Evolutionary conservation across 306 rosid genomes (phyloP), one percentile per base, ranked within the genome.

Genomic region (Prunus mume): DNA sequence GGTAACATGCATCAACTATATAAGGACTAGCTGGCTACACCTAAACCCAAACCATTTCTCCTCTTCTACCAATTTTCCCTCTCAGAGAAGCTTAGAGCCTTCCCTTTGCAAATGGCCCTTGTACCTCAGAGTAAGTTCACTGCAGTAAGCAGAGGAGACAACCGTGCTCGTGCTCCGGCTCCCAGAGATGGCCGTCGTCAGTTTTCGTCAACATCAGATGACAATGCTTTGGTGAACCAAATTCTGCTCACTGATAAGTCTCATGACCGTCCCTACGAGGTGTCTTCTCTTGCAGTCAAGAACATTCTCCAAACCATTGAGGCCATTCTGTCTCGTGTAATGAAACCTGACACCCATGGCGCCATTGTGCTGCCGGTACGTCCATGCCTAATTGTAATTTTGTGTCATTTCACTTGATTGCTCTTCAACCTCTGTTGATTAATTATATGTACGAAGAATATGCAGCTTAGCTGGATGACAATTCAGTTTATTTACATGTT

Each of bases 271-370:
- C 45, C 69, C 58, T 73, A 60, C 12, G 57, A 73, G 6, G 46
- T 60, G 77, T 45, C 69, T 24, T 22, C 17, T 17, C 57, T 73
- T 18, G 5, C 8, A 7, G 77, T 78, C 74, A 84, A 74, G 67
- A 85, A 85, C 56, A 80, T 91, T 78, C 86, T 91, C 58, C 70
- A 76, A 12, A 78, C 88, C 52, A 83, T 86, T 66, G 80, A 83
- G 54, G 87, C 82, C 85, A 87, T 87, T 72, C 83, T 91, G 22
- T 46, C 38, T 28, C 82, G 78, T 12, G 77, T 80, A 20, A 58
- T 79, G 13, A 25, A 46, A 45, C 60, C 69, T 65, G 69, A 82
- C 60, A 56, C 32, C 73, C 88, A 89, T 13, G 83, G 75, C 19
- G 2, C 45, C 57, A 60, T 7, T 25, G 69, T 47, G 67, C 64